Conservation (phyloP, 352 stramenopile genomes). For the Pythium oligandrum region DNA sequence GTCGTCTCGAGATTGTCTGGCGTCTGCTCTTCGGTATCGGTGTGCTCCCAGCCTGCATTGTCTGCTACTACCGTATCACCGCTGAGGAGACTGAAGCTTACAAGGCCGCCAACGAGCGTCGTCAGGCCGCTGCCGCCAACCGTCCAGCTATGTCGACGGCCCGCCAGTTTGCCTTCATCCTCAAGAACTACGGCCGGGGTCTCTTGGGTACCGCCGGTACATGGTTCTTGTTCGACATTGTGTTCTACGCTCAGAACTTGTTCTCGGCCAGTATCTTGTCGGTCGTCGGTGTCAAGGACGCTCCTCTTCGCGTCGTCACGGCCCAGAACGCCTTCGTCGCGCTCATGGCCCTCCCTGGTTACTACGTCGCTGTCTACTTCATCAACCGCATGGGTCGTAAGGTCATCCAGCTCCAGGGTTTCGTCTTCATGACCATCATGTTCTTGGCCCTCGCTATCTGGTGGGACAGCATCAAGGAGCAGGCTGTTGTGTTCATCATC, state of each 20-base stretch:
- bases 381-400: constrained; percentile 70
- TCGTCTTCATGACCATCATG: constrained; percentile 58
- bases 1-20: constrained; percentile 52
- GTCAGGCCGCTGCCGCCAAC: constrained; percentile 1
- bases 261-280: constrained; percentile 66
- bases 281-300: constrained; percentile 40
- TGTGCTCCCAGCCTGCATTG: constrained; percentile 44
- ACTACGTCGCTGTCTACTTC: constrained; percentile 71
- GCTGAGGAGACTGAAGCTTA: constrained; percentile 53
- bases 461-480: constrained; percentile 48
- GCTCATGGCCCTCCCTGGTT: constrained; percentile 67
- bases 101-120: constrained; percentile 24
- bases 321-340: constrained; percentile 54
- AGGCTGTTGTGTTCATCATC: constrained; percentile 60
- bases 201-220: constrained; percentile 62
- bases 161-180: constrained; percentile 34
- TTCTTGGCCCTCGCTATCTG: constrained; percentile 59
- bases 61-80: constrained; percentile 58
- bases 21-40: constrained; percentile 57
- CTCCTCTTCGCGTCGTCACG: constrained; percentile 43
- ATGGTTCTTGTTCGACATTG: constrained; percentile 85
- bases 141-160: background rate
- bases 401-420: constrained; percentile 73
- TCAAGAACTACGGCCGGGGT: constrained; percentile 38
- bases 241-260: constrained; percentile 73